A percentile compares a stretch with the other conserved stretches of the same genome.
phyloP scores from a whole-genome alignment of 495 filamentous ascomycete species.

The Xylaria flabelliformis region DNA sequence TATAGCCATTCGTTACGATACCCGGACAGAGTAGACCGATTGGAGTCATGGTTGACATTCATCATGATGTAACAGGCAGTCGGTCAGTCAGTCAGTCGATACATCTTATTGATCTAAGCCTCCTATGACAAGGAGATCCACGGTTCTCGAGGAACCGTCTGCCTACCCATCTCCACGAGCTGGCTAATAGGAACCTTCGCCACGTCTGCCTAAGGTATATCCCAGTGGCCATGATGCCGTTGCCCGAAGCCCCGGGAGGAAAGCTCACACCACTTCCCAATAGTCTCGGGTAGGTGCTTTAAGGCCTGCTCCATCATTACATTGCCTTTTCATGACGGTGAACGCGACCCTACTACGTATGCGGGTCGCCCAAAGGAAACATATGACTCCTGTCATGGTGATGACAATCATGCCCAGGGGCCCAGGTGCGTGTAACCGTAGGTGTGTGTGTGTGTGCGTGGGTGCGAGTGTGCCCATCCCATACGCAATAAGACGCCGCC shows the following conservation, averaged over 20 bases:
- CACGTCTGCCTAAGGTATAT: slow-evolving; percentile 14
- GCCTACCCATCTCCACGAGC: slow-evolving; percentile 21
- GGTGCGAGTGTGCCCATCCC: neutral
- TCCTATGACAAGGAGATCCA: neutral
- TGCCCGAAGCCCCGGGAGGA: slow-evolving; percentile 1
- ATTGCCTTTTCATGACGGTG: slow-evolving; percentile 4
- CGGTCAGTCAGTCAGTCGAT: neutral
- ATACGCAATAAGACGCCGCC: neutral
- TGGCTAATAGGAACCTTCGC: slow-evolving; percentile 10
- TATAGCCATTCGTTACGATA: slow-evolving; percentile 1
- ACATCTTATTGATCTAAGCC: slow-evolving; percentile 11
- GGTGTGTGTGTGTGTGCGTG: neutral
- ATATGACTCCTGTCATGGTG: slow-evolving; percentile 15
- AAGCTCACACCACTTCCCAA: slow-evolving; percentile 4
- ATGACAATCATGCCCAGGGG: slow-evolving; percentile 12
- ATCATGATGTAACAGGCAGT: neutral
- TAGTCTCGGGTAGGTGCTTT: slow-evolving; percentile 14
- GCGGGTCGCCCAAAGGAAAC: slow-evolving; percentile 17
- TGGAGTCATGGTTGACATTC: slow-evolving; percentile 5
- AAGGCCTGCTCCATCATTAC: neutral
- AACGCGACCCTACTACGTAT: slow-evolving; percentile 19
- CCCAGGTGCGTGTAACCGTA: slow-evolving; percentile 3
- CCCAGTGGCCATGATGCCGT: slow-evolving; percentile 16
- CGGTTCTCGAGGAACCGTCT: neutral
- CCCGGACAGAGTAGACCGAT: neutral